Base-by-base conservation (phyloP, 768 basidiomycete genomes). In the Multifurca ochricompacta region DNA sequence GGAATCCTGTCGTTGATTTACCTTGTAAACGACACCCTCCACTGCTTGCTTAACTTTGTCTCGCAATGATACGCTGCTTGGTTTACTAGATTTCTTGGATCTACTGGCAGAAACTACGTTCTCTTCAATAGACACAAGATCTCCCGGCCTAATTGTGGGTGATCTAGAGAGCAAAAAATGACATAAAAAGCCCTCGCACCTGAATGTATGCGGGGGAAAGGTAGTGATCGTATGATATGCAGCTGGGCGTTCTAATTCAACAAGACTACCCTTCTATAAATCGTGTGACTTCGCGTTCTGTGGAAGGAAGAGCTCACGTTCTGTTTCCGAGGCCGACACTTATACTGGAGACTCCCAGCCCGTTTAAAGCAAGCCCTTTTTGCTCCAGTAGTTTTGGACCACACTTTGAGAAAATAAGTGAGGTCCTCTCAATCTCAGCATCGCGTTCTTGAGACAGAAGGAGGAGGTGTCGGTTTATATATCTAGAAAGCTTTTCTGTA, bases 1-100 rank as follows among this genome's bases (percentile, higher is more conserved):
- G 27, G 19, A 27, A 5, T 16, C 23, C 13, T 10, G 28, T 16
- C 25, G 28, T 7, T 19, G 0, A 48, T 67, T 10, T 45, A 83
- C 90, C 71, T 88, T 87, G 69, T 91, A 95, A 1, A 96, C 83
- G 2, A 96, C 89, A 1, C 92, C 93, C 64, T 94, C 88, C 1
- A 74, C 66, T 1, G 71, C 73, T 59, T 57, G 64, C 58, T 18
- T 45, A 25, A 11, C 23, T 34, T 62, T 58, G 9, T 48, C 40
- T 19, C 53, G 54, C 25, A 57, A 63, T 23, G 61, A 54, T 48
- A 76, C 68, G 63, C 79, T 82, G n/a, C 73, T 71, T 13, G 65
- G 64, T 60, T 77, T 83, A 51, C 74, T 71, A 1, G 66, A 35
- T 57, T 73, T 77, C 59, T 68, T 76, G 5, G 71, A 60, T 16